Evolutionary conservation across 1,139 yeast genomes (phyloP).

Genomic region (Hemisphaericaspora xylofermentans): DNA sequence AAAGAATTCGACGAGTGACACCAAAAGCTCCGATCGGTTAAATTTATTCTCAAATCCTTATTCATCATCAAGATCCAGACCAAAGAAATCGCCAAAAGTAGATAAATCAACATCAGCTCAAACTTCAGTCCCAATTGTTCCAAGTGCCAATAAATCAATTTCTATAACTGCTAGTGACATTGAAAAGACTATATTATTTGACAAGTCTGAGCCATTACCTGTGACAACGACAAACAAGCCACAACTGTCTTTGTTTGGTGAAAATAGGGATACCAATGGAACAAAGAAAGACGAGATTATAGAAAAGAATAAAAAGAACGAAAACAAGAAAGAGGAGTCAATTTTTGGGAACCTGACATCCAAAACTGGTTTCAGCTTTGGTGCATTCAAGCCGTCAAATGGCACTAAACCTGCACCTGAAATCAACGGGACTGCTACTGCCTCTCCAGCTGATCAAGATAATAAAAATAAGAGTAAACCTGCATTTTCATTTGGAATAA

Average conservation of each 20-base stretch:
- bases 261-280: not conserved
- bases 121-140: not conserved
- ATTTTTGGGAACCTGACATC: not conserved
- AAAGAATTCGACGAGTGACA: not conserved
- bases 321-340: not conserved
- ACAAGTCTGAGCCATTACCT: constrained; percentile 30
- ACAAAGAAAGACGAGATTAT: not conserved
- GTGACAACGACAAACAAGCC: not conserved
- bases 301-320: not conserved
- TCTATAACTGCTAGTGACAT: constrained; percentile 37
- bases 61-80: constrained; percentile 8
- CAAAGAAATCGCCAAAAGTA: constrained; percentile 5
- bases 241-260: not conserved
- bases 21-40: constrained; percentile 3
- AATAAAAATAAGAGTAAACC: not conserved
- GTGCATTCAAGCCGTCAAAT: not conserved
- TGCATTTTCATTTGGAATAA: constrained; percentile 1
- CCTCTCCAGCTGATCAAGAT: not conserved
- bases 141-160: constrained; percentile 1
- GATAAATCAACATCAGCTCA: not conserved
- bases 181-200: constrained; percentile 35
- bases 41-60: constrained; percentile 16
- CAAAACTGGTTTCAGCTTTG: constrained; percentile 1
- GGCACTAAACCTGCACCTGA: not conserved
- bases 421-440: not conserved